Evolutionary conservation across 495 filamentous ascomycete species (phyloP).

Genomic region (Alectoria sarmentosa): DNA sequence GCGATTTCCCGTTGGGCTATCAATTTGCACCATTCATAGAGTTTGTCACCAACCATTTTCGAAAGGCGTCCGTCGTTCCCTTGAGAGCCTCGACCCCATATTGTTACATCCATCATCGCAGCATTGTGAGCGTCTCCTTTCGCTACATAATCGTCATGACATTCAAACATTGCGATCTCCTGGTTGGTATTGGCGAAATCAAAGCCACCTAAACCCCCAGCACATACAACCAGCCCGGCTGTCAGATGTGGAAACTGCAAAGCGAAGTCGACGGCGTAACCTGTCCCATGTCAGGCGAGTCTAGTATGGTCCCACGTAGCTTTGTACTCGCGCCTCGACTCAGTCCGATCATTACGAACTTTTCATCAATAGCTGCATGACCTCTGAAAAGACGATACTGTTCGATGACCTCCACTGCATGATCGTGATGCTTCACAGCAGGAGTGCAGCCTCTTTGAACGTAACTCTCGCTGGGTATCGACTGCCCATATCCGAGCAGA

Average conservation of each 20-base stretch:
- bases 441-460: not conserved
- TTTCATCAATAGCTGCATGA: not conserved
- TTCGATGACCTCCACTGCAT: conserved; percentile 7
- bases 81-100: conserved; percentile 10
- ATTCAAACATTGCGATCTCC: conserved; percentile 5
- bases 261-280: conserved; percentile 7
- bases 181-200: not conserved
- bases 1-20: conserved; percentile 7
- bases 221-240: conserved; percentile 11
- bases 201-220: conserved; percentile 10
- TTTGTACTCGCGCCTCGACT: conserved; percentile 10
- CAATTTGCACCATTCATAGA: conserved; percentile 10
- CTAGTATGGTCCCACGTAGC: not conserved
- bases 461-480: conserved; percentile 5
- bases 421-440: conserved; percentile 12
- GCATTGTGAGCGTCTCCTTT: conserved; percentile 4
- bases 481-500: conserved; percentile 13
- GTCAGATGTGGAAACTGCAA: conserved; percentile 1
- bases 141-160: not conserved
- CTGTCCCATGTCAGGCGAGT: not conserved
- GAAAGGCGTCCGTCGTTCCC: conserved; percentile 2
- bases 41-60: not conserved
- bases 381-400: not conserved
- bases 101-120: conserved; percentile 5
- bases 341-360: conserved; percentile 10